A percentile compares a stretch with the other conserved stretches of the same genome.
Conservation (phyloP, 345 rosid genomes). For the Arabis hirsuta region DNA sequence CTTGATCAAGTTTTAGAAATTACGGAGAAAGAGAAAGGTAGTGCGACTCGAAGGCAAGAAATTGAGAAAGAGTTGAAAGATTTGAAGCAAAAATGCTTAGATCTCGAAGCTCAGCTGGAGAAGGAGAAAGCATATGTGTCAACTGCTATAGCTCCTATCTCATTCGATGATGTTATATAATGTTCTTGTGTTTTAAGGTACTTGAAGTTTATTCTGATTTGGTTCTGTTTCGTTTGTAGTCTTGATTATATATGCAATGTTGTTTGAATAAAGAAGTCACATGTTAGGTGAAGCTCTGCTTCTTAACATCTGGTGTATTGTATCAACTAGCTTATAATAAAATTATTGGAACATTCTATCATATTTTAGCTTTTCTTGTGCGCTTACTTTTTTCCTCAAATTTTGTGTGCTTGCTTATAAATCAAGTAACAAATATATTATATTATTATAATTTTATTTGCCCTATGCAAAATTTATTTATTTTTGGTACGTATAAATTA, state of each 20-base stretch:
- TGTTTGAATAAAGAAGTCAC: neutral
- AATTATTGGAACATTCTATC: too few species aligned
- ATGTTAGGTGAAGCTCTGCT: neutral
- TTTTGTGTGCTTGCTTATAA: too few species aligned
- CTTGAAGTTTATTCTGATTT: neutral
- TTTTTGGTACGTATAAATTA: too few species aligned
- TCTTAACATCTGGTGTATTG: neutral
- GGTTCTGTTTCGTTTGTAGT: neutral
- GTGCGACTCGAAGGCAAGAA: slow-evolving; percentile 1
- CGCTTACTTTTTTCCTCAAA: too few species aligned
- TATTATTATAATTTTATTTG: too few species aligned
- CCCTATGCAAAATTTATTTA: too few species aligned
- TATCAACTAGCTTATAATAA: neutral
- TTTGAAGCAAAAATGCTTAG: slow-evolving; percentile 7
- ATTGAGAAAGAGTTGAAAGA: slow-evolving; percentile 5
- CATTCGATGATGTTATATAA: slow-evolving; percentile 16
- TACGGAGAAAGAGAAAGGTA: slow-evolving; percentile 3
- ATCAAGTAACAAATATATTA: too few species aligned
- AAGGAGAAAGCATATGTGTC: slow-evolving; percentile 10
- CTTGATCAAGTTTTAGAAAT: slow-evolving; percentile 4
- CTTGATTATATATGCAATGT: neutral
- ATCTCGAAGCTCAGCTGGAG: slow-evolving; percentile 31
- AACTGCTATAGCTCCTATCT: slow-evolving; percentile 20
- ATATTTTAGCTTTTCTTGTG: too few species aligned
- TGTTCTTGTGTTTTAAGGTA: neutral